Percentiles rank a stretch among this genome's conserved stretches.
These are phyloP conservation scores for Zhuliangozyma blackwelliae DNA, from an alignment of 1,139 yeast species.

Conservation along the genomic window DNA sequence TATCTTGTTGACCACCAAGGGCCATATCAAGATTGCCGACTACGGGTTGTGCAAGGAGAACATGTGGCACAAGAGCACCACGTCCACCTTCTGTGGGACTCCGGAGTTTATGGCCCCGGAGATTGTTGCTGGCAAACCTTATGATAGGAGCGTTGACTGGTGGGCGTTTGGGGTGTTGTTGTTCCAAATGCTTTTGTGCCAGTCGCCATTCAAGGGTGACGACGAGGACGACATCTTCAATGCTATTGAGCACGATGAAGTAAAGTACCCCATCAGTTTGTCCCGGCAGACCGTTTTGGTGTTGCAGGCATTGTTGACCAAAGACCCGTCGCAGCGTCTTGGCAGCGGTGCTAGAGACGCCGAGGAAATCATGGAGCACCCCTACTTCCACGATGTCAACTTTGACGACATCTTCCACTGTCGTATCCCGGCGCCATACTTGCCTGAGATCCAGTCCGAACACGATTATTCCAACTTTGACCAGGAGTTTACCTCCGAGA, in stretches of 20 bases:
- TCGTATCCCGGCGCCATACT: conserved; percentile 78
- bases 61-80: conserved; percentile 88
- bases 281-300: conserved; percentile 95
- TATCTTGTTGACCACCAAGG: conserved; percentile 79
- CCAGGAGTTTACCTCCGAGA: conserved; percentile 90
- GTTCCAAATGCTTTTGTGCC: conserved; percentile 93
- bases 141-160: conserved; percentile 96
- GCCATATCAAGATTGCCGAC: conserved; percentile 97
- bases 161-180: conserved; percentile 98
- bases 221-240: conserved; percentile 98
- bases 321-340: conserved; percentile 78
- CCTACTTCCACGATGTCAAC: conserved; percentile 84
- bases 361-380: conserved; percentile 88
- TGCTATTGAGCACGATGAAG: conserved; percentile 96
- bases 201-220: conserved; percentile 96
- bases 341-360: conserved; percentile 91
- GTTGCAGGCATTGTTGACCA: conserved; percentile 81
- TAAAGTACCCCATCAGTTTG: conserved; percentile 96
- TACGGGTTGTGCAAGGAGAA: conserved; percentile 95
- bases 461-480: conserved; percentile 93
- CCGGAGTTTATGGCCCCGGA: conserved; percentile 99
- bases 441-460: conserved; percentile 77
- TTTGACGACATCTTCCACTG: conserved; percentile 80
- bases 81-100: conserved; percentile 97
- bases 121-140: conserved; percentile 85